These are phyloP conservation scores for Alisma plantagoaquatica DNA, from an alignment of 106 monocot genomes.

Conservation along the genomic window DNA sequence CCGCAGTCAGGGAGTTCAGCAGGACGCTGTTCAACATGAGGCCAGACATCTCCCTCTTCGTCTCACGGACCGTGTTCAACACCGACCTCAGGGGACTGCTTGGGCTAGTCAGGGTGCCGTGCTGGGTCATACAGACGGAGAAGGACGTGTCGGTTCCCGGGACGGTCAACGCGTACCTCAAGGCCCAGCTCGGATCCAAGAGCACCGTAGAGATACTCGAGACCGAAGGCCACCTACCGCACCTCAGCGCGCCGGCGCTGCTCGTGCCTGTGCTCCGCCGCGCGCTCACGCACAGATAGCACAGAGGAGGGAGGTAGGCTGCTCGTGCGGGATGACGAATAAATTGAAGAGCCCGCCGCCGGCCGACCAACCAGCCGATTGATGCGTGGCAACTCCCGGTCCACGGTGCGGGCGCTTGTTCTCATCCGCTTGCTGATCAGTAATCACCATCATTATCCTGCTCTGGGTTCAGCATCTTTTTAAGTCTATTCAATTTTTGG, in stretches of 20 bases:
- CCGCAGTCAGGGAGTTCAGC: conserved; percentile 93
- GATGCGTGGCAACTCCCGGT: too few relatives aligned
- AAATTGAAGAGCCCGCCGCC: not conserved
- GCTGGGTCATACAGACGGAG: conserved; percentile 72
- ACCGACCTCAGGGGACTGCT: conserved; percentile 77
- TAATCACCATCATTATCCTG: too few relatives aligned
- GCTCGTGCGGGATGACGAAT: conserved; percentile 8
- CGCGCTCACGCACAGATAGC: conserved; percentile 29
- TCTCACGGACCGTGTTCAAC: conserved; percentile 62
- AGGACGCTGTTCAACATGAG: conserved; percentile 98
- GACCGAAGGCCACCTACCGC: conserved; percentile 94
- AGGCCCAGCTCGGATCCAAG: conserved; percentile 64
- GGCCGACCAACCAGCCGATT: too few relatives aligned
- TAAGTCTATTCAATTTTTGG: too few relatives aligned
- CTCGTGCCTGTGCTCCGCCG: conserved; percentile 72
- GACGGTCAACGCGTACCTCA: conserved; percentile 62
- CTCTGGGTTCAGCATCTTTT: too few relatives aligned
- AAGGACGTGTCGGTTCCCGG: conserved; percentile 77
- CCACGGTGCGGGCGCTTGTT: too few relatives aligned
- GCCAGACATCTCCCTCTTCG: conserved; percentile 92
- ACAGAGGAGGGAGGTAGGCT: too few relatives aligned
- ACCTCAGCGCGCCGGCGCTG: conserved; percentile 73
- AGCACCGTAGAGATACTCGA: conserved; percentile 64
- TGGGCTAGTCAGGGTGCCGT: conserved; percentile 57
- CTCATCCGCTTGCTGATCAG: too few relatives aligned